A percentile compares a stretch with the other conserved stretches of the same genome.
Evolutionary conservation across 768 basidiomycete species (phyloP).

Genomic region (Termitomyces sp.): DNA sequence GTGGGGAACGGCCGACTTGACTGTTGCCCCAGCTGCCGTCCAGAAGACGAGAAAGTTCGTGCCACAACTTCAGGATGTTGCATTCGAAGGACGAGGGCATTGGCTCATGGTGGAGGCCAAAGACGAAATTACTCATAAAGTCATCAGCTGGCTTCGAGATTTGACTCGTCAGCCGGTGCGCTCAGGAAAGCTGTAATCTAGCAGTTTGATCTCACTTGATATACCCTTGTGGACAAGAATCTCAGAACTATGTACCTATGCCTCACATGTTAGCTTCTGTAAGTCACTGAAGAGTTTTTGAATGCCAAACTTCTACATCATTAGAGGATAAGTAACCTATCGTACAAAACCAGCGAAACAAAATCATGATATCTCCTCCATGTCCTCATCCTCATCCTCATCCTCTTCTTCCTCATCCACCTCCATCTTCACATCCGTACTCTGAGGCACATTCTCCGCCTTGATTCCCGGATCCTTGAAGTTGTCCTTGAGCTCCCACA

Average conservation of each 20-base stretch:
- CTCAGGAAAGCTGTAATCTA: slow-evolving; percentile 13
- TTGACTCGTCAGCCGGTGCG: slow-evolving; percentile 20
- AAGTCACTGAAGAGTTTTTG: neutral
- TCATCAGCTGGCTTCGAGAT: slow-evolving; percentile 42
- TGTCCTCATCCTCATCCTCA: slow-evolving; percentile 56
- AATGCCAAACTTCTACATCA: neutral
- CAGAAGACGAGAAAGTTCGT: slow-evolving; percentile 45
- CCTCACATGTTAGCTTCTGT: neutral
- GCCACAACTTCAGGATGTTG: slow-evolving; percentile 42
- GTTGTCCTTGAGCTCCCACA: slow-evolving; percentile 75
- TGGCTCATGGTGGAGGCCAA: slow-evolving; percentile 67
- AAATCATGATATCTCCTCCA: slow-evolving; percentile 66
- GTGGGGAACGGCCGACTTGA: slow-evolving; percentile 52
- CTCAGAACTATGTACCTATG: neutral
- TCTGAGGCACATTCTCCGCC: slow-evolving; percentile 35
- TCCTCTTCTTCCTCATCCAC: slow-evolving; percentile 56
- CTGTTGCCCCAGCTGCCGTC: slow-evolving; percentile 37
- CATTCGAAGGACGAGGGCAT: slow-evolving; percentile 54
- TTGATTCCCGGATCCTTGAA: slow-evolving; percentile 61
- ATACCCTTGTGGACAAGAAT: neutral
- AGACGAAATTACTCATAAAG: slow-evolving; percentile 44
- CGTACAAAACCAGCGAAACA: neutral
- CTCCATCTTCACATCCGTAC: slow-evolving; percentile 45
- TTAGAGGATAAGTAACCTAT: neutral
- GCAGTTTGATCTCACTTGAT: neutral